Percentiles rank a stretch among this genome's conserved stretches.
phyloP scores from a whole-genome alignment of 192 early-diverging fungal genomes.

The Coemansia sp. region DNA sequence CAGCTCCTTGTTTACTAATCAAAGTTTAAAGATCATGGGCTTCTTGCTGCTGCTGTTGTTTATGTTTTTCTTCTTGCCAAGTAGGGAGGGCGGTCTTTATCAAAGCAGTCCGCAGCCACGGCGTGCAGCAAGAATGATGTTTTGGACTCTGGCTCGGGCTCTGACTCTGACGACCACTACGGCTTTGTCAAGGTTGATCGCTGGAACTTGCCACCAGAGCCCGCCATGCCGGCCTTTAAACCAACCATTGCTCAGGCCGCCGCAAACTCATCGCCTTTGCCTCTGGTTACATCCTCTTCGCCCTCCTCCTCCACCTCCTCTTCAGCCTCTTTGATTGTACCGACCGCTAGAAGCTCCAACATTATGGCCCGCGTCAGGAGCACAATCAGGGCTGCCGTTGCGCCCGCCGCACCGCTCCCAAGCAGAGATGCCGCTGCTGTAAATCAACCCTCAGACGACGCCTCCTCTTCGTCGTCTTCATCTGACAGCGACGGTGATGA shows the following conservation, averaged over 20 bases:
- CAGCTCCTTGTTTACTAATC: conserved; percentile 3
- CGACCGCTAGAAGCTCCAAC: conserved; percentile 8
- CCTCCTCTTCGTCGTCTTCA: background rate
- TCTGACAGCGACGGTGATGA: conserved; percentile 1
- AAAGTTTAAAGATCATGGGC: background rate
- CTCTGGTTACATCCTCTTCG: background rate
- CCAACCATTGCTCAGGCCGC: conserved; percentile 26
- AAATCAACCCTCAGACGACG: background rate
- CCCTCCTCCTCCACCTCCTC: conserved; percentile 3
- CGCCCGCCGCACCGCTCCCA: background rate
- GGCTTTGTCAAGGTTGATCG: conserved; percentile 45
- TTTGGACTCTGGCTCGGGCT: conserved; percentile 26
- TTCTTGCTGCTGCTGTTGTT: conserved; percentile 6
- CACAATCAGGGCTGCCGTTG: conserved; percentile 23
- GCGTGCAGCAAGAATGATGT: conserved; percentile 1
- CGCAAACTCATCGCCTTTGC: background rate
- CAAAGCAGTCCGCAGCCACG: conserved; percentile 7
- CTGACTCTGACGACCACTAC: conserved; percentile 48
- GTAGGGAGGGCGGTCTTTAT: conserved; percentile 1
- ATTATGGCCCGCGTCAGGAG: conserved; percentile 20
- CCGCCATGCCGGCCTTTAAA: conserved; percentile 20
- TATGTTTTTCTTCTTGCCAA: background rate
- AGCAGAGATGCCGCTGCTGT: background rate
- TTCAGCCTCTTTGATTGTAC: background rate
- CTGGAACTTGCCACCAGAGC: conserved; percentile 35